phyloP scores from a whole-genome alignment of 148 eudicot species.

The Bassia scoparia region DNA sequence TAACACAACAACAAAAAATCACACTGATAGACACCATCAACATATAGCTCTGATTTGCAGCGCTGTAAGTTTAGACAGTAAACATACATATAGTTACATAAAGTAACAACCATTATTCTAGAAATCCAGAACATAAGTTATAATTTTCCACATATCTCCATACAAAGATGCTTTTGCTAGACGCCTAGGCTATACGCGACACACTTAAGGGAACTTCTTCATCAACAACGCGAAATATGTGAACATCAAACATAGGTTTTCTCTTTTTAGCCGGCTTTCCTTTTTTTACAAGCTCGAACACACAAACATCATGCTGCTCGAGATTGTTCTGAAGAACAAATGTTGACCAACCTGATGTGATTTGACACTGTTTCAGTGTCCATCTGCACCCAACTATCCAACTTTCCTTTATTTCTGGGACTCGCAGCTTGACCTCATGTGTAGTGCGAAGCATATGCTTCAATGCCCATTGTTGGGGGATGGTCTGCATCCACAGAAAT shows the following conservation, averaged over 20 bases:
- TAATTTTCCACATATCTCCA: neutral
- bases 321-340: conserved; percentile 18
- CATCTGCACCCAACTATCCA: conserved; percentile 22
- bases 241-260: neutral
- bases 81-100: too few relatives aligned
- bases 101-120: too few relatives aligned
- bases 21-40: too few relatives aligned
- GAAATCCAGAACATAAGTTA: neutral
- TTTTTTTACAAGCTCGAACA: conserved; percentile 11
- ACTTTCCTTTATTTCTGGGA: neutral
- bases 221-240: conserved; percentile 13
- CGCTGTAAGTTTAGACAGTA: too few relatives aligned
- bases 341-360: conserved; percentile 19
- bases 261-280: neutral
- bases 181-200: neutral
- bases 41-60: too few relatives aligned
- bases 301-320: conserved; percentile 19
- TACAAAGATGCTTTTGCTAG: neutral
- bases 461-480: conserved; percentile 17
- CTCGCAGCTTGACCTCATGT: conserved; percentile 5
- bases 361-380: conserved; percentile 13
- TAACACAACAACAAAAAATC: too few relatives aligned
- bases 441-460: conserved; percentile 1
- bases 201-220: conserved; percentile 14
- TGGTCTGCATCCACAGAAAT: neutral